phyloP scores from a whole-genome alignment of 306 rosid species.

The Gleditsia sinensis region DNA sequence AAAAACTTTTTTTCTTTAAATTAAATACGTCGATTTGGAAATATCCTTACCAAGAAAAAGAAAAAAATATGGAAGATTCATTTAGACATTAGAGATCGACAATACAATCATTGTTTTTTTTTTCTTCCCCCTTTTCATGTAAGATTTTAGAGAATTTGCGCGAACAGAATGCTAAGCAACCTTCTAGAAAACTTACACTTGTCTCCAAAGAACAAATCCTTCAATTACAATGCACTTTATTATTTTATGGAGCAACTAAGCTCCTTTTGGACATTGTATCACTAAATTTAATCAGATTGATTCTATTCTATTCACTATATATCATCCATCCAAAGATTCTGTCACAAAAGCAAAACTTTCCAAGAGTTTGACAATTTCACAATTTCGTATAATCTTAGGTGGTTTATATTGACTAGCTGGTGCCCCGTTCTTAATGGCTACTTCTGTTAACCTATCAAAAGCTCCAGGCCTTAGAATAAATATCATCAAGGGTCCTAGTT shows the following conservation, averaged over 20 bases:
- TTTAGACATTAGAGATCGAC: neutral
- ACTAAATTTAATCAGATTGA: slow-evolving; percentile 8
- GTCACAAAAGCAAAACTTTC: slow-evolving; percentile 38
- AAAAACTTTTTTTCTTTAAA: too few relatives aligned
- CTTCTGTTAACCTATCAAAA: slow-evolving; percentile 44
- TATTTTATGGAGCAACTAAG: neutral
- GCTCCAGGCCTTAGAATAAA: slow-evolving; percentile 50
- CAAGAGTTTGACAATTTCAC: slow-evolving; percentile 42
- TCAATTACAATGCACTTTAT: neutral
- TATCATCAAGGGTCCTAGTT: slow-evolving; percentile 44
- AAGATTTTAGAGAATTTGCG: neutral
- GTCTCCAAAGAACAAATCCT: slow-evolving; percentile 2
- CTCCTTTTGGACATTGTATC: neutral
- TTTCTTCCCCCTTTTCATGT: neutral
- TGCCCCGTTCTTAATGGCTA: slow-evolving; percentile 59
- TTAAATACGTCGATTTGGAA: neutral
- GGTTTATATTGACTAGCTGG: slow-evolving; percentile 73
- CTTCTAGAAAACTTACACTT: neutral
- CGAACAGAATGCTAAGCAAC: neutral
- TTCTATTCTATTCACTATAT: neutral
- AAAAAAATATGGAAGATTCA: neutral
- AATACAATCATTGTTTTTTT: neutral
- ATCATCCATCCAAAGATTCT: slow-evolving; percentile 32
- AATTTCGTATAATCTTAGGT: slow-evolving; percentile 62
- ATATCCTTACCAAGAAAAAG: neutral